Conservation (phyloP, 495 filamentous ascomycete species). For the Annulohypoxylon nitens region DNA sequence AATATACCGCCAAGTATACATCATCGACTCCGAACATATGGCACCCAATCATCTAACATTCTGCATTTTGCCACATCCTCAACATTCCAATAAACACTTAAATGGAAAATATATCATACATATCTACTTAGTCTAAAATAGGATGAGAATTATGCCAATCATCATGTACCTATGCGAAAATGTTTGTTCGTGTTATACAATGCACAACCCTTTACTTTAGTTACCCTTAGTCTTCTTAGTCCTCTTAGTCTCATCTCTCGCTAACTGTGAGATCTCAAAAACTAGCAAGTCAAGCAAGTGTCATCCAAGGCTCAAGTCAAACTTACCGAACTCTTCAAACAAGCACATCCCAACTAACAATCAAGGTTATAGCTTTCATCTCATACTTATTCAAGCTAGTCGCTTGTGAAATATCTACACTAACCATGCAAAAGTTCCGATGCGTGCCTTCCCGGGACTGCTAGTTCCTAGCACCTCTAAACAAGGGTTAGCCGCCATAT, state of each 20-base stretch:
- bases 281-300: conserved; percentile 18
- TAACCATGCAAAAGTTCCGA: conserved; percentile 43
- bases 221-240: not conserved
- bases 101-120: not conserved
- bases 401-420: conserved; percentile 12
- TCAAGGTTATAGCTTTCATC: conserved; percentile 2
- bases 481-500: conserved; percentile 33
- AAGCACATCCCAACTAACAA: conserved; percentile 7
- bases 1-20: conserved; percentile 21
- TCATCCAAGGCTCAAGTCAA: conserved; percentile 19
- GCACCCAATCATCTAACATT: conserved; percentile 43
- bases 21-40: conserved; percentile 44
- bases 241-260: not conserved
- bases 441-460: conserved; percentile 33
- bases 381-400: conserved; percentile 19
- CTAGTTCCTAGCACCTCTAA: conserved; percentile 21
- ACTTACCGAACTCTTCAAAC: conserved; percentile 8
- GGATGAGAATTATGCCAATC: not conserved
- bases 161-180: conserved; percentile 9
- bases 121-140: conserved; percentile 7
- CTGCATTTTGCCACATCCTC: conserved; percentile 30
- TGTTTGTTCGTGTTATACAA: conserved; percentile 16
- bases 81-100: not conserved
- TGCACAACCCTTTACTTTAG: not conserved
- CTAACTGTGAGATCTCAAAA: conserved; percentile 19